Evolutionary conservation across 129 eudicot genomes (phyloP), one percentile per base, ranked within the genome.

Genomic region (Arctium lappa): DNA sequence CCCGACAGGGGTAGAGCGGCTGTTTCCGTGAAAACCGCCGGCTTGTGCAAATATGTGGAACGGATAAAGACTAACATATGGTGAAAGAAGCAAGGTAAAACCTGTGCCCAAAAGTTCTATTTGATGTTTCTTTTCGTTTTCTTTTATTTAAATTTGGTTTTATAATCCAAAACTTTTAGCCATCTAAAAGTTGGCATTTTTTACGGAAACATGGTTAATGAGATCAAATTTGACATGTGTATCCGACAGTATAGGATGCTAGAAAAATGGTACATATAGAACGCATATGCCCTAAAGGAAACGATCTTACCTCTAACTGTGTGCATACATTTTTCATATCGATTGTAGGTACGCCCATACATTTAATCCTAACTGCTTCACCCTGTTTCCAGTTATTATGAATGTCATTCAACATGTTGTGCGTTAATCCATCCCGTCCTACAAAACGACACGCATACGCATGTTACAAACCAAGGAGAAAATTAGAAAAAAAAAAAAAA

Each of bases 341-440:
- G 62, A 93, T 91, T 42, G 99, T 95, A 15, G 99, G 97, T 33
- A 95, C 95, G 34, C 97, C 99, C 99, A 95, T 88, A 79, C 99
- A 95, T 87, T 93, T 95, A 15, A 95, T 93, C 88, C 98, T 91
- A 73, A 93, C 95, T 29, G 94, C 97, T 84, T 95, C 98, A 69
- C 87, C 85, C 6, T 89, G 90, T 82, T 95, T 93, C 99, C 99
- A 95, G 84, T 88, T 82, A 85, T 95, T 91, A 86, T 95, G 97
- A 85, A 95, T 91, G 89, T 89, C 95, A 87, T 89, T 91, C 91
- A 95, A 69, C 95, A 93, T 95, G 87, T 95, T 95, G 87, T 95
- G 99, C 32, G 98, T 93, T 84, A 95, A 85, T 39, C 99, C 99
- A 87, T 93, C 98, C 81, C 99, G 91, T 76, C 99, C 99, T 95